These are phyloP conservation scores for Sphagnum fallax DNA, from an alignment of 228 moss, liverwort and hornwort genomes.

Conservation along the genomic window DNA sequence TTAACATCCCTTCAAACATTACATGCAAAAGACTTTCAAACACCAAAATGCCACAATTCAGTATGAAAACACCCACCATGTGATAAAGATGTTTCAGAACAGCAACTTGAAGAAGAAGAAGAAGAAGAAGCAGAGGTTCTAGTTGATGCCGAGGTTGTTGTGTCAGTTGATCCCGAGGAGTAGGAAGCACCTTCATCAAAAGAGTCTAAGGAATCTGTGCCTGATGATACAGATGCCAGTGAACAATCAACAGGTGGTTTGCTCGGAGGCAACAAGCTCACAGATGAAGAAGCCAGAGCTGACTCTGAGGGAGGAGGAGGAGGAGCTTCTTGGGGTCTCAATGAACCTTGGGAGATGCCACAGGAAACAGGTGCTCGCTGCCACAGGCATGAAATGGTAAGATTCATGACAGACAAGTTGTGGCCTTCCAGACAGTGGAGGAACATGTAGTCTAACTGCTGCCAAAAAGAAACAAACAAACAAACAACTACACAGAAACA, in stretches of 20 bases:
- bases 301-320: neutral
- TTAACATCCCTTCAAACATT: too few relatives aligned
- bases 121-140: constrained; percentile 38
- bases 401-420: too few relatives aligned
- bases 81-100: constrained; percentile 17
- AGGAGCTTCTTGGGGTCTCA: constrained; percentile 9
- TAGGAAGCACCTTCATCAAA: constrained; percentile 54
- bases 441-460: too few relatives aligned
- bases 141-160: constrained; percentile 13
- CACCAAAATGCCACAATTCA: too few relatives aligned
- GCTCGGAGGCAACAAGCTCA: constrained; percentile 6
- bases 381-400: constrained; percentile 1
- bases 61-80: constrained; percentile 21
- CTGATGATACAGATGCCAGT: constrained; percentile 19
- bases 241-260: constrained; percentile 32
- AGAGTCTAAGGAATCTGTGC: constrained; percentile 45
- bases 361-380: constrained; percentile 80
- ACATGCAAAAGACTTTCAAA: too few relatives aligned
- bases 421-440: too few relatives aligned
- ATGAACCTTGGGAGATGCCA: constrained; percentile 39
- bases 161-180: constrained; percentile 30
- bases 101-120: constrained; percentile 5
- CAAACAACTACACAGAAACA: too few relatives aligned
- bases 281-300: constrained; percentile 1
- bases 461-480: too few relatives aligned